Conservation (phyloP, 495 filamentous ascomycete species). For the Penicillium lagena region DNA sequence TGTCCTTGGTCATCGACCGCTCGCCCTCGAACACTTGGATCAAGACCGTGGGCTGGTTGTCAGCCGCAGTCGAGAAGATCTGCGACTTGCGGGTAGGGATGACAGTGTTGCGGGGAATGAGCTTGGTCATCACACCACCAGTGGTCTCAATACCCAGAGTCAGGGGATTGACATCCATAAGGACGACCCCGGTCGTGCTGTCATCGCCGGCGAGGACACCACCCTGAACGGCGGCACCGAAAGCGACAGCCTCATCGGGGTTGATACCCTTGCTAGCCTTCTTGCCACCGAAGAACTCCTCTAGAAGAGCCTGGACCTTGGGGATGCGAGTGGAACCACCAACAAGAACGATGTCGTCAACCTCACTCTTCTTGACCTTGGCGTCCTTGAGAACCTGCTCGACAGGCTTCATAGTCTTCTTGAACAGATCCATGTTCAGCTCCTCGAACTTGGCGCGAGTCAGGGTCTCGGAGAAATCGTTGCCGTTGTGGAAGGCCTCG, state of each 20-base stretch:
- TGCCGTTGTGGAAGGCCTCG: slow-evolving; percentile 92
- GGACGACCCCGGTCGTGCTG: slow-evolving; percentile 69
- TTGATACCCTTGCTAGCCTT: slow-evolving; percentile 98
- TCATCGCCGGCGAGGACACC: slow-evolving; percentile 88
- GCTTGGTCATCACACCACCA: slow-evolving; percentile 96
- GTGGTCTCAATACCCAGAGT: slow-evolving; percentile 98
- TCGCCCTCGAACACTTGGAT: slow-evolving; percentile 98
- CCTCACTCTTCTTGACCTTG: slow-evolving; percentile 80
- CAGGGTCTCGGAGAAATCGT: slow-evolving; percentile 97
- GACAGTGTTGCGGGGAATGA: slow-evolving; percentile 91
- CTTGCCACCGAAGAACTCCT: slow-evolving; percentile 94
- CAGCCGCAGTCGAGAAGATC: slow-evolving; percentile 96
- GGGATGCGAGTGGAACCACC: slow-evolving; percentile 96
- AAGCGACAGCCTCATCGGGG: slow-evolving; percentile 96
- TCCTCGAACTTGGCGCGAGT: slow-evolving; percentile 99
- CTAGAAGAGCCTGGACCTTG: slow-evolving; percentile 88
- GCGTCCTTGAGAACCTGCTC: slow-evolving; percentile 94
- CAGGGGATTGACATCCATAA: slow-evolving; percentile 97
- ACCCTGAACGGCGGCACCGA: slow-evolving; percentile 94
- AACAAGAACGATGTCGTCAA: slow-evolving; percentile 86
- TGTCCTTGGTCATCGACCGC: slow-evolving; percentile 92
- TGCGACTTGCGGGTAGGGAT: slow-evolving; percentile 96
- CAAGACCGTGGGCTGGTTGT: slow-evolving; percentile 95
- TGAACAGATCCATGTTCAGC: slow-evolving; percentile 97
- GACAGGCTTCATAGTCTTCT: slow-evolving; percentile 97